Evolutionary conservation across 1,284 basidiomycete species (phyloP).

Genomic region (Ceratobasidium sp.): DNA sequence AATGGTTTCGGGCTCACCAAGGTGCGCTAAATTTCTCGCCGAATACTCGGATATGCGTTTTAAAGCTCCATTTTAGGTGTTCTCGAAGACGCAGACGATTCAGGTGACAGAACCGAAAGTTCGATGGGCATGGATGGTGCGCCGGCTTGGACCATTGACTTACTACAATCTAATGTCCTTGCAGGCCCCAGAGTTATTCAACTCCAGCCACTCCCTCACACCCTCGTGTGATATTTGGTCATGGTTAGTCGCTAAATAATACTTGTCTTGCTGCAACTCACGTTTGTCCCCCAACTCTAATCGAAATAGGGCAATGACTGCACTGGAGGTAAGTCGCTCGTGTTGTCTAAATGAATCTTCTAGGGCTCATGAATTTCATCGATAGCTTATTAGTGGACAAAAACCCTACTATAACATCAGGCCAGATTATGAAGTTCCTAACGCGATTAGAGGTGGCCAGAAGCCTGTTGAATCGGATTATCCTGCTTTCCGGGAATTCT

Average conservation of each 20-base stretch:
- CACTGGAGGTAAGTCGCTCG: constrained; percentile 1
- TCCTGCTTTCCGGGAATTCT: constrained; percentile 23
- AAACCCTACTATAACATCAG: constrained; percentile 9
- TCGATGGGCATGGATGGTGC: constrained; percentile 6
- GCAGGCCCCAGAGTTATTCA: constrained; percentile 26
- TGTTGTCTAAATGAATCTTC: neutral
- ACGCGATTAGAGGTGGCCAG: neutral
- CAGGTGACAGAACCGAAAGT: constrained; percentile 2
- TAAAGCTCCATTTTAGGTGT: neutral
- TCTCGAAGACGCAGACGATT: neutral
- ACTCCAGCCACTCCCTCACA: neutral
- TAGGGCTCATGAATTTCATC: neutral
- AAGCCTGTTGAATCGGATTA: constrained; percentile 4
- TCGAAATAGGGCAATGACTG: constrained; percentile 32
- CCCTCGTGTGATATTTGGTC: constrained; percentile 42
- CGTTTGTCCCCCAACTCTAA: neutral
- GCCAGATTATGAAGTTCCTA: neutral
- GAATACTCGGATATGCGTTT: neutral
- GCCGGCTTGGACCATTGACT: neutral
- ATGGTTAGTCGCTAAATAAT: constrained; percentile 11
- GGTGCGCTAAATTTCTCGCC: neutral
- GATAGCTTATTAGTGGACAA: constrained; percentile 6
- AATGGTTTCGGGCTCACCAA: constrained; percentile 36
- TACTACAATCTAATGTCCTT: neutral
- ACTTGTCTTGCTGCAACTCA: neutral